Conservation (phyloP, 352 stramenopile genomes). For the Chrysophaeum taylorii region DNA sequence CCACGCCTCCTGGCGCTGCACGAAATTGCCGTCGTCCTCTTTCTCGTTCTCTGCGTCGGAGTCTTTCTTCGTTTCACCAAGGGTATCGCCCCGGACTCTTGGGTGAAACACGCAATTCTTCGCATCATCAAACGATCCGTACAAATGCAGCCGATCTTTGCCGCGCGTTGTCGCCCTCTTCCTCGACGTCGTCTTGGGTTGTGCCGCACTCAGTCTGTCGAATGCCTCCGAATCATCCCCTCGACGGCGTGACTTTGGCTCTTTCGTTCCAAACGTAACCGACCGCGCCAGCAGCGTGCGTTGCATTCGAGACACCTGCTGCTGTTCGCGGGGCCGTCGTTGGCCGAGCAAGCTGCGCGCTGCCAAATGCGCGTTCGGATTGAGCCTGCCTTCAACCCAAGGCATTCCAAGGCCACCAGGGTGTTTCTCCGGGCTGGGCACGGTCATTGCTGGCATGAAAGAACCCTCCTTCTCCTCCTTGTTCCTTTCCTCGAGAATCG, state of each 20-base stretch:
- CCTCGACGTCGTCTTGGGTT: not conserved
- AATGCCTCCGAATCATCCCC: slow-evolving; percentile 1
- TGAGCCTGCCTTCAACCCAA: not conserved
- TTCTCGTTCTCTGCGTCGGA: not conserved
- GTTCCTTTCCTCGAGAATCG: too few species aligned
- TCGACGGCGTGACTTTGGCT: not conserved
- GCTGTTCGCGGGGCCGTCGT: not conserved
- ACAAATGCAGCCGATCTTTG: not conserved
- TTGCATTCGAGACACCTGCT: not conserved
- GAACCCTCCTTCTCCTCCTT: too few species aligned
- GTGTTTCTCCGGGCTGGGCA: too few species aligned
- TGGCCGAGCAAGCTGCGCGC: not conserved
- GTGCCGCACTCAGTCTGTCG: not conserved
- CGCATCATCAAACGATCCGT: slow-evolving; percentile 11
- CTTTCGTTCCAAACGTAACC: not conserved
- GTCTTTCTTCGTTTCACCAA: not conserved
- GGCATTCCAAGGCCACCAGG: not conserved
- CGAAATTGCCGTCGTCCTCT: slow-evolving; percentile 5
- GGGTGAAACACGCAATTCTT: slow-evolving; percentile 23
- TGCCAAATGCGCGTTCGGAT: not conserved
- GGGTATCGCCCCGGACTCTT: not conserved
- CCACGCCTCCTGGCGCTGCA: slow-evolving; percentile 24
- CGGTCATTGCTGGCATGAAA: too few species aligned
- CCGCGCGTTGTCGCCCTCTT: not conserved
- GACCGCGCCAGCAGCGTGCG: not conserved